These are phyloP conservation scores for Stevia rebaudiana DNA, from an alignment of 140 eudicot species.

Conservation along the genomic window DNA sequence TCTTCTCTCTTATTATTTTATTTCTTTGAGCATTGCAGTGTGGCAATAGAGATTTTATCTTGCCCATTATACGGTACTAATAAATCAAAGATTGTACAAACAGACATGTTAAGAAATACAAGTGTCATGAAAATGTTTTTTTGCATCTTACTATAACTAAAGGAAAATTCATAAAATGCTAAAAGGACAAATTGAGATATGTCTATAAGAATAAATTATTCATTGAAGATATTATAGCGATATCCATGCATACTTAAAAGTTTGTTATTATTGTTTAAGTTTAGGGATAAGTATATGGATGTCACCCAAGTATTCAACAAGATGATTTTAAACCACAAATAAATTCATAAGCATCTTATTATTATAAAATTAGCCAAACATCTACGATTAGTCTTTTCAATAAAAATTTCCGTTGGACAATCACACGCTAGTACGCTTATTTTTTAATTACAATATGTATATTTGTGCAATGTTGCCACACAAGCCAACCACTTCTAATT, in stretches of 20 bases:
- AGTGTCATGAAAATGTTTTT: not conserved
- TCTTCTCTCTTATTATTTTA: not conserved
- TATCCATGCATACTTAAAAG: not conserved
- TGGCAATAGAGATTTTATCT: not conserved
- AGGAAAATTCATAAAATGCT: not conserved
- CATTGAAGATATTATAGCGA: not conserved
- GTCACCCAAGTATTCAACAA: not conserved
- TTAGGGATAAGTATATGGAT: not conserved
- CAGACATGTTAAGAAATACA: not conserved
- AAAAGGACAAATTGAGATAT: not conserved
- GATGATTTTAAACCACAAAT: not conserved
- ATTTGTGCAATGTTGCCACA: not conserved
- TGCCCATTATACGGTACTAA: not conserved
- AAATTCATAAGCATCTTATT: not conserved
- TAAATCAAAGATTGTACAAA: slow-evolving; percentile 2
- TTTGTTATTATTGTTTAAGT: not conserved
- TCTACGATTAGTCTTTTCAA: not conserved
- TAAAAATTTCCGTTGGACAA: not conserved
- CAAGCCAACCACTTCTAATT: not conserved
- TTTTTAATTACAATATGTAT: not conserved
- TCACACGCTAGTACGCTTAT: not conserved
- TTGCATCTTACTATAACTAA: not conserved
- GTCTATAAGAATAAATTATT: not conserved
- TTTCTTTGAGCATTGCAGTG: not conserved
- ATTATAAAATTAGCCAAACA: not conserved